Conservation (phyloP, 129 eudicot genomes). For the Arctium minus region DNA sequence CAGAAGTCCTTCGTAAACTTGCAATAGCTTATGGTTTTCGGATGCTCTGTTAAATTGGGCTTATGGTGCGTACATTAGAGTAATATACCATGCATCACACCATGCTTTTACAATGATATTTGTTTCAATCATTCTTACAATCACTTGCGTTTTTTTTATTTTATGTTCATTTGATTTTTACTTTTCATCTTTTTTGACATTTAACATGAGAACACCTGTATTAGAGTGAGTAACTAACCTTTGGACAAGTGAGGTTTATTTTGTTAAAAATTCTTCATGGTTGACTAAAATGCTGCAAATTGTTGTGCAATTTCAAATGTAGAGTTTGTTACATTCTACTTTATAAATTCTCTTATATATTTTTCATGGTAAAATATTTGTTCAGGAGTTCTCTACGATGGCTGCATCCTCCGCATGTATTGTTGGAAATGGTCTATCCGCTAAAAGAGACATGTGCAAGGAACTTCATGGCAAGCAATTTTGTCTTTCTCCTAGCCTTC, state of each 20-base stretch:
- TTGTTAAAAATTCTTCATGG: neutral
- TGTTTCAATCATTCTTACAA: neutral
- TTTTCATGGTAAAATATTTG: neutral
- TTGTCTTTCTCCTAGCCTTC: slow-evolving; percentile 33
- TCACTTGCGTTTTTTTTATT: neutral
- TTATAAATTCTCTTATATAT: neutral
- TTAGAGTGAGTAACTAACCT: neutral
- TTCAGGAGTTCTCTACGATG: slow-evolving; percentile 38
- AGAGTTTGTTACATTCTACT: neutral
- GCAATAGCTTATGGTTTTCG: neutral
- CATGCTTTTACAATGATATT: neutral
- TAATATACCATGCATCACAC: neutral
- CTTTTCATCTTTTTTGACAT: neutral
- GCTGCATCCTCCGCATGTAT: slow-evolving; percentile 81
- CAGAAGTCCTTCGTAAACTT: neutral
- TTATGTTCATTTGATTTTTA: neutral
- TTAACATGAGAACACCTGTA: neutral
- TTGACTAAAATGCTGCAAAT: neutral
- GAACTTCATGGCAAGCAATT: slow-evolving; percentile 45
- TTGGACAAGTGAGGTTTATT: neutral
- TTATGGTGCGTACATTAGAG: neutral
- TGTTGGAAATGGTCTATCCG: slow-evolving; percentile 65
- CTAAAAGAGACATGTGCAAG: slow-evolving; percentile 38
- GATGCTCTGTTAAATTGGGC: neutral
- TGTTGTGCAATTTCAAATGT: neutral